Evolutionary conservation across 164 flowering plant genomes (phyloP).

Genomic region (Magnolia changhungtana): DNA sequence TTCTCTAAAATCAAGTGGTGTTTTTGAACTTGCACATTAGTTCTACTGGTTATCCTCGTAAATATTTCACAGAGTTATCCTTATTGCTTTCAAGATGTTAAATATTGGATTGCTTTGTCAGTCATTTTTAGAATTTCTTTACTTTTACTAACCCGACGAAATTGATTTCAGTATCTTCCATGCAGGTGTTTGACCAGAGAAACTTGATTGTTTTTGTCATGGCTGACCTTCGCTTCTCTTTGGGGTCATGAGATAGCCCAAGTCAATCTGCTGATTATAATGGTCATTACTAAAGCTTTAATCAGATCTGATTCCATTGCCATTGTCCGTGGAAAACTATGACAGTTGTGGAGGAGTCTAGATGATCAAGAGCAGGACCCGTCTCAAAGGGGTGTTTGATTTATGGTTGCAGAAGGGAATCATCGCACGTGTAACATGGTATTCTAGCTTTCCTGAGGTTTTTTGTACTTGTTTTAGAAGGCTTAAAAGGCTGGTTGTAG

Average conservation of each 20-base stretch:
- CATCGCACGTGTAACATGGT: not conserved
- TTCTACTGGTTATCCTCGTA: no score
- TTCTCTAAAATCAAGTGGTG: not conserved
- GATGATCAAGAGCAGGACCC: not conserved
- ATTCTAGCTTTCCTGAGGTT: not conserved
- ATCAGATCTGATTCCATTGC: not conserved
- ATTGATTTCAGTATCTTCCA: not conserved
- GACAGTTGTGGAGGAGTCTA: not conserved
- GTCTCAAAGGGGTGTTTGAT: not conserved
- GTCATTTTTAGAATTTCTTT: not conserved
- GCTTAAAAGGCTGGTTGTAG: not conserved
- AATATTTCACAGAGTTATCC: no score
- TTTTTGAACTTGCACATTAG: no score
- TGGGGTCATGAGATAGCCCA: not conserved
- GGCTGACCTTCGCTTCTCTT: not conserved
- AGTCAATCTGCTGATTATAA: not conserved
- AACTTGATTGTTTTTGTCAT: not conserved
- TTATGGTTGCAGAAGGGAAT: not conserved
- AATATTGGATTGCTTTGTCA: not conserved
- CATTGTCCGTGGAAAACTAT: not conserved
- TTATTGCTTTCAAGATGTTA: not conserved
- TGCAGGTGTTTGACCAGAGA: slow-evolving; percentile 2
- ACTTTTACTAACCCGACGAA: not conserved
- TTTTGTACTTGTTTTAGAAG: not conserved
- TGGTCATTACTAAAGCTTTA: not conserved